Conservation (phyloP, 228 moss, liverwort and hornwort species). For the Sphagnum magellanicum region DNA sequence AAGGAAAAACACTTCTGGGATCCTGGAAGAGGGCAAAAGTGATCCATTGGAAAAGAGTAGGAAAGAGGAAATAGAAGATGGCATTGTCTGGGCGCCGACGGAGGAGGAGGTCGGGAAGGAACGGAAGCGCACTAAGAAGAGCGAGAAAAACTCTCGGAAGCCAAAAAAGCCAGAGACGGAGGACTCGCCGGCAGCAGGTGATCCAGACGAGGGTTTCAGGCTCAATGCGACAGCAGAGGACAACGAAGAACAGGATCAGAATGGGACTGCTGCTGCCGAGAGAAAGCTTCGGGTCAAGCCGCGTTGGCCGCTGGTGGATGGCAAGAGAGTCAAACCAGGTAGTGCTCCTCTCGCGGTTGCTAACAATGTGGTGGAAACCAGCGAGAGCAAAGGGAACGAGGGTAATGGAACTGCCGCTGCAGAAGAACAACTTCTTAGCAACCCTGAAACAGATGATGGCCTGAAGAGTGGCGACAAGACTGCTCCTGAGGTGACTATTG, state of each 20-base stretch:
- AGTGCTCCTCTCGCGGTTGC: neutral
- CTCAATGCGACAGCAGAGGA: neutral
- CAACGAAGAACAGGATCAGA: neutral
- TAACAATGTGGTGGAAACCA: too few relatives aligned
- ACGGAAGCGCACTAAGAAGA: conserved; percentile 13
- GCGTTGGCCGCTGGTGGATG: conserved; percentile 27
- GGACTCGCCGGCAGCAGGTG: neutral
- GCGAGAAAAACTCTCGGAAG: neutral
- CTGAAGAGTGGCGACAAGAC: neutral
- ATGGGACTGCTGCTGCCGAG: conserved; percentile 5
- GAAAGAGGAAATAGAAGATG: neutral
- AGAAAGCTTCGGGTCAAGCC: conserved; percentile 34
- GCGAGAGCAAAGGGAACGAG: conserved; percentile 1
- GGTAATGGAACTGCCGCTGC: neutral
- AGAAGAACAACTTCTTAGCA: neutral
- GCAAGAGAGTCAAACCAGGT: conserved; percentile 25
- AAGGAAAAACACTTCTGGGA: too few relatives aligned
- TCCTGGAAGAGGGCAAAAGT: neutral
- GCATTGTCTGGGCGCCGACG: neutral
- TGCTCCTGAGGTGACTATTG: conserved; percentile 22
- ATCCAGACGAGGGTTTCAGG: neutral
- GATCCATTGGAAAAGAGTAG: neutral
- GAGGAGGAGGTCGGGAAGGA: neutral
- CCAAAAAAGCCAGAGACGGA: neutral
- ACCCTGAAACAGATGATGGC: neutral